Evolutionary conservation across 371 early-diverging fungal species (phyloP), one percentile per base, ranked within the genome.

Genomic region (Rhizopus arrhizus): DNA sequence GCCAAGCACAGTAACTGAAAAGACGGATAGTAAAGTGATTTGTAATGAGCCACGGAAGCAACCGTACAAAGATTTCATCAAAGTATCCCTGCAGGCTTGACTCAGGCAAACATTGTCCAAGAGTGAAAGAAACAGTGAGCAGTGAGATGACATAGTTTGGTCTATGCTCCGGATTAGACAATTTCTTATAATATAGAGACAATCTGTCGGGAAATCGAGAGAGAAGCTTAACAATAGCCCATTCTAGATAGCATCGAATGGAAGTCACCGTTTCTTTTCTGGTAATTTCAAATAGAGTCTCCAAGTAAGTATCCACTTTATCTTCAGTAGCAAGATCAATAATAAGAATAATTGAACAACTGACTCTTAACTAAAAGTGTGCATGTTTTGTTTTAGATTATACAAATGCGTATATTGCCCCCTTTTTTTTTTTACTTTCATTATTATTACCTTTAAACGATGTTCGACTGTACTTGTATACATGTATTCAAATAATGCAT

Each of bases 211-310:
- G 80, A 61, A 71, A 80, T 12, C 45, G 52, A 47, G 40, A 34
- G 6, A 74, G 53, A 3, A 80, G 40, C 22, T 67, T 61, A 15
- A 71, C 58, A 48, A 71, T 58, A 13, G 73, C 49, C 80, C 80
- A 80, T 62, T 85, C 87, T 28, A 79, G 64, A 58, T 82, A 85
- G 34, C 71, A 72, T 5, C 85, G 79, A 3, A 80, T 77, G 7
- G 85, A 82, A 0, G 72, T 62, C 4, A 78, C 57, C 0, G 73
- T 70, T 58, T 86, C 85, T 8, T 70, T 60, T 22, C 74, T 67
- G 49, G 84, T 66, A 13, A 65, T 13, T 12, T 70, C 62, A 42
- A 78, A 54, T 5, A 85, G 40, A 10, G 45, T 47, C 0, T 68
- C 64, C 5, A 78, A 28, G 41, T 62, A 77, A 10, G 58, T 15